Base-by-base conservation (phyloP, 148 eudicot species). In the Cornus controversa region DNA sequence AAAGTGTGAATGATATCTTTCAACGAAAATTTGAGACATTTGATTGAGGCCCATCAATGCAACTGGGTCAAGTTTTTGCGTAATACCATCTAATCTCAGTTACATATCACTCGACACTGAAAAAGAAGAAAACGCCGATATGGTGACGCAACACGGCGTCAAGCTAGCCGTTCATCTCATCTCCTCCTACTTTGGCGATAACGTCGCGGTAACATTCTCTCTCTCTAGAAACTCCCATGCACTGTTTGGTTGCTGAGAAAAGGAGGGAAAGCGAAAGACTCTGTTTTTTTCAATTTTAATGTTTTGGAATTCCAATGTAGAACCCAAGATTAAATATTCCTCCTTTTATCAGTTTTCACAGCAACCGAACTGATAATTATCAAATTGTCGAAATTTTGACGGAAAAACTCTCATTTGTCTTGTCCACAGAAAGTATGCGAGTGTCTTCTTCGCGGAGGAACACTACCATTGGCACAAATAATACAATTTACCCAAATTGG, bases 381-480 rank as follows among this genome's bases (percentile, higher is more conserved):
- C 26, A 18, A 69, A 50, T 54, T 80, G 16, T 68, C 5, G 16
- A 40, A 24, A 70, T 47, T 22, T 45, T 66, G 20, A 22, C 25
- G 6, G n/a, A 26, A 24, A 31, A 16, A 16, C 16, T 67, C 24
- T 31, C 10, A 15, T 27, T 83, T 10, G 54, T 10, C 26, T n/a
- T 73, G 62, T 25, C 8, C 66, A 67, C 94, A 96, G 99, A 91
- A 91, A 90, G 96, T 96, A 26, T 87, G 94, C 50, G 97, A 91
- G 68, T 91, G 98, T 81, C 89, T 96, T 65, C 87, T 93, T 1
- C 79, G 90, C 68, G 87, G 86, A 87, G 99, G 98, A 78, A 86
- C 84, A 75, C 84, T 90, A 80, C 64, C 89, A 5, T 81, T 72
- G 54, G 76, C 54, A 16, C 82, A 81, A 23, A 91, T 96, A 25